Conservation (phyloP, 2,329 filamentous ascomycete genomes). For the Fusarium tupiense region DNA sequence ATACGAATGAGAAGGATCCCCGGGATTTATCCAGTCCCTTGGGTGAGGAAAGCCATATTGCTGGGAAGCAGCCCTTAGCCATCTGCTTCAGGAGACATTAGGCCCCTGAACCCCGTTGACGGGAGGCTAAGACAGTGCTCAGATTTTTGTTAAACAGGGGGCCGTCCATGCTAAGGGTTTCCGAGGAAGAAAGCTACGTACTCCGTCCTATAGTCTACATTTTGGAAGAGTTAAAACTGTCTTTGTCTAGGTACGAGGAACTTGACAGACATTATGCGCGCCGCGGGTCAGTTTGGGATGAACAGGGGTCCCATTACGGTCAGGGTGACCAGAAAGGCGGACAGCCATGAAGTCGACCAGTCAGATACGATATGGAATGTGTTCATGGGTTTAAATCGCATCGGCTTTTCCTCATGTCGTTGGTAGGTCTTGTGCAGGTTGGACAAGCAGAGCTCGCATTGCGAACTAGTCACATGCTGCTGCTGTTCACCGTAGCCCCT, state of each 20-base stretch:
- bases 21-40: slow-evolving; percentile 20
- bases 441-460: slow-evolving; percentile 21
- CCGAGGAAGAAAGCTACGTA: neutral
- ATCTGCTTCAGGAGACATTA: slow-evolving; percentile 5
- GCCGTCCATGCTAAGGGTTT: slow-evolving; percentile 1
- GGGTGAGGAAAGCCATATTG: slow-evolving; percentile 29
- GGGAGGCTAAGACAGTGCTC: slow-evolving; percentile 34
- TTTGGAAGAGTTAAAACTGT: neutral
- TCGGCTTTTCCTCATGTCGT: slow-evolving; percentile 1
- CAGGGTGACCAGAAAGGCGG: slow-evolving; percentile 9
- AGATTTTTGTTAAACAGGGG: slow-evolving; percentile 19
- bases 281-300: slow-evolving; percentile 24
- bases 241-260: slow-evolving; percentile 12
- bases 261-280: slow-evolving; percentile 26
- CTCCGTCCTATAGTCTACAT: neutral
- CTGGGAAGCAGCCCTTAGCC: slow-evolving; percentile 25
- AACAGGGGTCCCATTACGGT: slow-evolving; percentile 21
- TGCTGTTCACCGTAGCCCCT: slow-evolving; percentile 19
- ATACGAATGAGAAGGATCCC: neutral
- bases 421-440: slow-evolving; percentile 19
- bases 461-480: slow-evolving; percentile 18
- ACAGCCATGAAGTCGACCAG: slow-evolving; percentile 22
- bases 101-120: slow-evolving; percentile 29
- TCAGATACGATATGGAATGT: slow-evolving; percentile 23
- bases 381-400: slow-evolving; percentile 11